Evolutionary conservation across 495 filamentous ascomycete species (phyloP), one percentile per base, ranked within the genome.

Genomic region (Aspergillus nanangensis): DNA sequence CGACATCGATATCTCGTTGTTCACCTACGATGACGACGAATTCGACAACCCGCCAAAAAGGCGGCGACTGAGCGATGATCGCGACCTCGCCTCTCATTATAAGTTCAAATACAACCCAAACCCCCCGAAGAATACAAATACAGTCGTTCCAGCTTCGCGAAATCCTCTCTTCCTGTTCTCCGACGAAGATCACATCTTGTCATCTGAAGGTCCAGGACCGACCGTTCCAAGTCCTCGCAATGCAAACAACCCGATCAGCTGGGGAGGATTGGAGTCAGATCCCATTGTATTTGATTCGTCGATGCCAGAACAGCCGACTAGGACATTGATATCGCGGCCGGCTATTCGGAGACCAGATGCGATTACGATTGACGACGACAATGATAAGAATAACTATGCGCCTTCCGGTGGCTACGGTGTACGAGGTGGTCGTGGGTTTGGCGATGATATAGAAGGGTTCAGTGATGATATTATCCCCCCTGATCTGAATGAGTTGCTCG

Each of bases 261-360:
- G 2, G 20, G 32, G 3, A 46, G 43, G 38, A 41, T 42, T 29
- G 45, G 67, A 72, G 13, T 72, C 66, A 0, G 78, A 82, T 57
- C 74, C 77, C 1, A 75, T 80, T 46, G 45, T 75, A 4, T 75
- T 78, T 53, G 78, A 75, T 0, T 81, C 77, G 13, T 76, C 76
- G 13, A 61, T 61, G 1, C 65, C 62, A 5, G 52, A 60, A 32
- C 58, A 41, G 10, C 22, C 4, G n/a, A 11, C n/a, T 18, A 31
- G 42, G 10, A 36, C 18, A 15, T 31, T 35, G 42, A 29, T 60
- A 37, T 50, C 51, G 5, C 72, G 77, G 38, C 15, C 36, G 15
- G 15, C 10, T n/a, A 5, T 32, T 19, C 34, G 42, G 10, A 40
- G 23, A 15, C 32, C 38, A 41, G 29, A 62, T 37, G 51, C 53